Evolutionary conservation across 2,329 filamentous ascomycete species (phyloP).

Genomic region (Fusarium cyanostomum): DNA sequence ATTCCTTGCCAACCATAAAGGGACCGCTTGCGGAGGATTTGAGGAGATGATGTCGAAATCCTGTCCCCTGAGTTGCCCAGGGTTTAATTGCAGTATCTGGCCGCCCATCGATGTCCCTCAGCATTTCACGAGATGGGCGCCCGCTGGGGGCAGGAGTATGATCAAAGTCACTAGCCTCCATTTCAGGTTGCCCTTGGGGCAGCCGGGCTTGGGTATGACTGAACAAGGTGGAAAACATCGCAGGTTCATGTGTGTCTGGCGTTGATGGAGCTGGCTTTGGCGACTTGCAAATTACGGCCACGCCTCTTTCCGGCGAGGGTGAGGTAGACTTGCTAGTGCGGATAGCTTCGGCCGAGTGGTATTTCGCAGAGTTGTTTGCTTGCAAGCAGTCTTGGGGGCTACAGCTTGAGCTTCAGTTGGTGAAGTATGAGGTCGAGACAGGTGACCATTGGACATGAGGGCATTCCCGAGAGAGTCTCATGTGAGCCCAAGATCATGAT

Average conservation of each 20-base stretch:
- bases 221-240: slow-evolving; percentile 40
- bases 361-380: background rate
- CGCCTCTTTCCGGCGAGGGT: background rate
- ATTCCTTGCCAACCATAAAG: slow-evolving; percentile 33
- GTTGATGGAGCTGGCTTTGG: background rate
- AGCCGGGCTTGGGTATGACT: slow-evolving; percentile 35
- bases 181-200: slow-evolving; percentile 23
- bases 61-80: slow-evolving; percentile 8
- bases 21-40: slow-evolving; percentile 35
- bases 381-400: background rate
- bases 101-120: slow-evolving; percentile 22
- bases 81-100: background rate
- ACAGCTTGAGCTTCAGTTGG: slow-evolving; percentile 2
- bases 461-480: slow-evolving; percentile 1
- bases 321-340: background rate
- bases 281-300: background rate
- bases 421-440: slow-evolving; percentile 4
- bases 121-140: slow-evolving; percentile 41
- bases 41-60: slow-evolving; percentile 36
- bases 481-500: background rate
- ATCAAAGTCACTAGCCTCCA: slow-evolving; percentile 45
- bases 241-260: background rate
- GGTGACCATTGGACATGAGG: slow-evolving; percentile 23
- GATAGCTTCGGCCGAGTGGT: background rate
- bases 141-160: slow-evolving; percentile 47